Evolutionary conservation across 352 stramenopile genomes (phyloP).

Genomic region (Pythium brassicae): DNA sequence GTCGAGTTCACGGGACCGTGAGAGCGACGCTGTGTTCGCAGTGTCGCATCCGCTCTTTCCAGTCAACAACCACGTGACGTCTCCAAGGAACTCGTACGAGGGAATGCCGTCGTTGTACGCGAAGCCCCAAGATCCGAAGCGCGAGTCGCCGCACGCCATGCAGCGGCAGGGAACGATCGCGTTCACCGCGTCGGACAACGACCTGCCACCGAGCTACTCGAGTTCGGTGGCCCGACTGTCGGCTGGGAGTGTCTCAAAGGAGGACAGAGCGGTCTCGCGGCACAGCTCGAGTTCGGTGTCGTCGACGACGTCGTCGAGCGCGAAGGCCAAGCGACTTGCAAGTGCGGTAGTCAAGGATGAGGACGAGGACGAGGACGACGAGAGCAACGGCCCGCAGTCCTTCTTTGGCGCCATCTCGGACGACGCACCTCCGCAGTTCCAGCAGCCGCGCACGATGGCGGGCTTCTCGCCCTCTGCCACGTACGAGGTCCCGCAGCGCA

Average conservation of each 20-base stretch:
- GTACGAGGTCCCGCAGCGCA: slow-evolving; percentile 15
- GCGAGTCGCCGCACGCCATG: background rate
- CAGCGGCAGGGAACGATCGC: slow-evolving; percentile 11
- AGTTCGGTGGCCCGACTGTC: slow-evolving; percentile 5
- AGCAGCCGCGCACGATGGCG: slow-evolving; percentile 8
- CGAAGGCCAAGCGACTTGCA: background rate
- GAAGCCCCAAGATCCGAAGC: slow-evolving; percentile 4
- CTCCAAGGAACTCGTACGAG: slow-evolving; percentile 15
- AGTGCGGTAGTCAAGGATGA: background rate
- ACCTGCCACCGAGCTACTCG: slow-evolving; percentile 8
- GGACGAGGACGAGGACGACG: slow-evolving; percentile 1
- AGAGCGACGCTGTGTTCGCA: background rate
- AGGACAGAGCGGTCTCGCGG: background rate
- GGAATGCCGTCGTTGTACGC: slow-evolving; percentile 15
- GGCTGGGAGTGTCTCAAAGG: slow-evolving; percentile 2
- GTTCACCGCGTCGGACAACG: slow-evolving; percentile 1
- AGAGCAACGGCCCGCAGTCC: slow-evolving; percentile 4
- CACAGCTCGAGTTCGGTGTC: slow-evolving; percentile 3
- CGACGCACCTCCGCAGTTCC: slow-evolving; percentile 7
- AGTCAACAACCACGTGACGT: slow-evolving; percentile 10
- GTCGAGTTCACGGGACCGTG: background rate
- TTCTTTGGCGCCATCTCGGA: slow-evolving; percentile 15
- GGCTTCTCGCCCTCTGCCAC: slow-evolving; percentile 9
- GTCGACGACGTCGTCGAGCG: background rate
- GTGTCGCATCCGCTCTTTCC: slow-evolving; percentile 2